Evolutionary conservation across 805 yeast species (phyloP).

Genomic region (Candida golubevii): DNA sequence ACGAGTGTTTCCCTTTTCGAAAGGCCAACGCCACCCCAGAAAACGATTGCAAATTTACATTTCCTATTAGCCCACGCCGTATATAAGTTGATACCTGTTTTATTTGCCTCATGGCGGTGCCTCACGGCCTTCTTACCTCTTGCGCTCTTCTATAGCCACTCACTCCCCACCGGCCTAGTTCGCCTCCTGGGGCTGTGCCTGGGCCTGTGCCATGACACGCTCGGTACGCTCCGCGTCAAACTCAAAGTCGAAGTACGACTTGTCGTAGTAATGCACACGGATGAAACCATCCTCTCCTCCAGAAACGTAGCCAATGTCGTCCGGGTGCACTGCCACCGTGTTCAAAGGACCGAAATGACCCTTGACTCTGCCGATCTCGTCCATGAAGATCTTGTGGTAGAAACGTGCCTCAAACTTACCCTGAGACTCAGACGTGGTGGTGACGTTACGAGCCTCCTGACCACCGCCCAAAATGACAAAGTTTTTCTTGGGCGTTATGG

Average conservation of each 20-base stretch:
- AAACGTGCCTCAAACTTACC: conserved; percentile 97
- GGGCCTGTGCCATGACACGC: conserved; percentile 34
- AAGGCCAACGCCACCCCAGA: too few relatives aligned
- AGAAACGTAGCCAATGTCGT: conserved; percentile 88
- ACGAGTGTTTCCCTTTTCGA: too few relatives aligned
- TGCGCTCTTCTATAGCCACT: neutral
- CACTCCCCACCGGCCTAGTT: neutral
- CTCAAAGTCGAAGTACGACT: conserved; percentile 86
- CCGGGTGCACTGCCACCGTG: conserved; percentile 89
- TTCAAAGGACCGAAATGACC: conserved; percentile 99
- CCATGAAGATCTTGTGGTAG: conserved; percentile 90
- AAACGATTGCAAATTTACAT: too few relatives aligned
- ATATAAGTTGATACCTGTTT: too few relatives aligned
- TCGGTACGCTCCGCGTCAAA: conserved; percentile 82
- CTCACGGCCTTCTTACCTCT: neutral
- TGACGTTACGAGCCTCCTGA: conserved; percentile 97
- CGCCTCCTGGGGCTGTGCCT: conserved; percentile 10
- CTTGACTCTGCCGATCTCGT: conserved; percentile 93
- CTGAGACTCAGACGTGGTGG: conserved; percentile 89
- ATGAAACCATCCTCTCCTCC: conserved; percentile 99
- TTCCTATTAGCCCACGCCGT: too few relatives aligned
- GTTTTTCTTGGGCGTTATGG: conserved; percentile 89
- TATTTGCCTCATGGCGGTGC: too few relatives aligned
- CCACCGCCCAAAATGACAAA: conserved; percentile 97
- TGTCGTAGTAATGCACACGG: conserved; percentile 90